phyloP scores from a whole-genome alignment of 2,329 filamentous ascomycete genomes.

The Fusarium pilosicola region DNA sequence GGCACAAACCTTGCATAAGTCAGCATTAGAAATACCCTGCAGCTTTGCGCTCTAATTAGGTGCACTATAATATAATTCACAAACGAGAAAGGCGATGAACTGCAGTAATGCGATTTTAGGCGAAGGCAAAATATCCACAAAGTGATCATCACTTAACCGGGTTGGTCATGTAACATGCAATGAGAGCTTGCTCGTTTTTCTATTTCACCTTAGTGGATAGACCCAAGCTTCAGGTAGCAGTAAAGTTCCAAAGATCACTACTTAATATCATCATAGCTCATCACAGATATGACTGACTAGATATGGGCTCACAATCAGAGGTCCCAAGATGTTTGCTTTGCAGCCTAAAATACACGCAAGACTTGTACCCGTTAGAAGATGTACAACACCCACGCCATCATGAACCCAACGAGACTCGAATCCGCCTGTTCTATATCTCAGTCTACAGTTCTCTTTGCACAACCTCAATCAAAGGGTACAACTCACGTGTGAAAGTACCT shows the following conservation, averaged over 20 bases:
- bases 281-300: no score
- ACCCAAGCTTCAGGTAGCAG: neutral
- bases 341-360: neutral
- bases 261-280: neutral
- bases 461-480: neutral
- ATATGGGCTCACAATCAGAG: neutral
- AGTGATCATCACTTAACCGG: neutral
- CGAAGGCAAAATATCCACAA: neutral
- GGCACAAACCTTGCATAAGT: no score
- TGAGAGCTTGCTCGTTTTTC: no score
- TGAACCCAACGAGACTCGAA: neutral
- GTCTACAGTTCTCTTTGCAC: neutral
- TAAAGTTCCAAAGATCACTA: neutral
- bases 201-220: neutral
- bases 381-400: neutral
- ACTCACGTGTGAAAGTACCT: neutral
- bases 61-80: no score
- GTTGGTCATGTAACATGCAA: neutral
- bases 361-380: neutral
- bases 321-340: fast-evolving
- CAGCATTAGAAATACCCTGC: no score
- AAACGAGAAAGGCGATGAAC: no score
- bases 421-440: neutral
- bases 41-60: no score
- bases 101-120: neutral